These are phyloP conservation scores for Gossypium arboreum DNA, from an alignment of 345 rosid species.

Conservation along the genomic window DNA sequence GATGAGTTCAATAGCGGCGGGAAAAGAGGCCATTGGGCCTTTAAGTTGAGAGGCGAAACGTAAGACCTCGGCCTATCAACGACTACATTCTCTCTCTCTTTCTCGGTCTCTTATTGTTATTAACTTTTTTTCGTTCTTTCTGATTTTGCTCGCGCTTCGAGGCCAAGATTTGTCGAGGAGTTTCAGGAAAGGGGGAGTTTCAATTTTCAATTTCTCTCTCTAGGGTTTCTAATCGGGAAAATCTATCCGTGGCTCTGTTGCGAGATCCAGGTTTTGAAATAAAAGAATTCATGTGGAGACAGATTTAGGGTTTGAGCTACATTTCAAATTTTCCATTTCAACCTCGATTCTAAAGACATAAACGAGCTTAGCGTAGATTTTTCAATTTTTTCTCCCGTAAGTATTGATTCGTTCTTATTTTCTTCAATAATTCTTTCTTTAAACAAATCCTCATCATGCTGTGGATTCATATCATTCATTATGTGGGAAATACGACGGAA, in stretches of 20 bases:
- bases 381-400: neutral
- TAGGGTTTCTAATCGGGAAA: conserved; percentile 2
- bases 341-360: neutral
- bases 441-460: neutral
- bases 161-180: conserved; percentile 4
- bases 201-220: neutral
- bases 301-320: conserved; percentile 11
- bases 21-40: conserved; percentile 9
- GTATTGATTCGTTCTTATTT: neutral
- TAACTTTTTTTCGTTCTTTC: neutral
- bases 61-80: neutral
- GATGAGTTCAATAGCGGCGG: neutral
- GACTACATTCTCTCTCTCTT: neutral
- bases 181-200: neutral
- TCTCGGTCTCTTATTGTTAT: neutral
- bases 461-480: neutral
- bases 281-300: neutral
- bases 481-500: neutral
- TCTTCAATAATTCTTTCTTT: neutral
- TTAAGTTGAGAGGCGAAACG: neutral
- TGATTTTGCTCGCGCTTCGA: neutral
- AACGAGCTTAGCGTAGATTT: conserved; percentile 5
- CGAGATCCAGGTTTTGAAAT: conserved; percentile 14
- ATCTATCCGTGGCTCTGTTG: neutral
- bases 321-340: neutral